Base-by-base conservation (phyloP, 352 stramenopile species). In the Phytophthora hibernalis region DNA sequence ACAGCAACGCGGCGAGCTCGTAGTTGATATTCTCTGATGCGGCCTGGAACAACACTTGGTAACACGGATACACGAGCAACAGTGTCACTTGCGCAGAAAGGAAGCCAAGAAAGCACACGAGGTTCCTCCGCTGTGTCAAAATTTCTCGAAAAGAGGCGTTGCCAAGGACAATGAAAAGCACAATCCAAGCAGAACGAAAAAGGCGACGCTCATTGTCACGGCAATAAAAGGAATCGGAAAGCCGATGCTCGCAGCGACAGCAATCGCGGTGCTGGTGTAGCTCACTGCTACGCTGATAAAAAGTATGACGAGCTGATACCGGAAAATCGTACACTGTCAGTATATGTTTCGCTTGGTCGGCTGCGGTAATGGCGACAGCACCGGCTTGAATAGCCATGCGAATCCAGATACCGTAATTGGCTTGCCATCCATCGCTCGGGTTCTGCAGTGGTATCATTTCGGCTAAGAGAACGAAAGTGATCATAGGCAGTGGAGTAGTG, bases 181-280 rank as follows among this genome's bases (percentile, higher is more conserved):
- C 8, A 22, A 49, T 15, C 4, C 42, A 16, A 61, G 12, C 2
- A 52, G 15, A 4, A 28, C 22, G 4, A 49, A 49, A 26, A 48
- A 65, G 2, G 33, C 31, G 7, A 18, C 20, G 15, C 56, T 61
- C 42, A 65, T 51, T 43, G 53, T 48, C 5, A 64, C 33, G 0
- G 56, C 44, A 30, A 55, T 62, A 37, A 68, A 72, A 5, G 65
- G 65, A 15, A 72, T 63, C 2, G 50, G 57, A 10, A 68, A 68
- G 15, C 37, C 45, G n/a, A 59, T 30, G 3, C 1, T 28, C 16
- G 51, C 43, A 21, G 65, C 44, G 21, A 72, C 24, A 11, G 35
- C 35, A 6, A 72, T 63, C 5, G 42, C 30, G 12, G 21, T 7
- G 1, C 35, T 21, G 7, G 47, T 38, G 16, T 53, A 66, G 5